Evolutionary conservation across 1,139 yeast species (phyloP).

Genomic region (Debaryomycetaceae sp.): DNA sequence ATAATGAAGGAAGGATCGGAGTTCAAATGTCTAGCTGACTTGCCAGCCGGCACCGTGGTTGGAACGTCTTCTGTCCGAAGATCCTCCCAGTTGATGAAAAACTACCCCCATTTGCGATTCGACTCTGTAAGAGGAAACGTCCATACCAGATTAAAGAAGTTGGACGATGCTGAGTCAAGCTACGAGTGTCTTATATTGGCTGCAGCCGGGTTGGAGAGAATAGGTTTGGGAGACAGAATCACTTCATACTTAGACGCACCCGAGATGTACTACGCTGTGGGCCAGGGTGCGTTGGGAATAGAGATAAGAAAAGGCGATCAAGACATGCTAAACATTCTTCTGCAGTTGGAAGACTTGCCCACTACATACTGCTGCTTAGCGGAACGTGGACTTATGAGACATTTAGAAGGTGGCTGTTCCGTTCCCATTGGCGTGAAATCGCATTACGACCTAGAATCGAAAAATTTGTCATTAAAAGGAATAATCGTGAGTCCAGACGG

Average conservation of each 20-base stretch:
- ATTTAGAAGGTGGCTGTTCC: slow-evolving; percentile 95
- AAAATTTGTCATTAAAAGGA: slow-evolving; percentile 54
- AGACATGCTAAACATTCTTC: slow-evolving; percentile 54
- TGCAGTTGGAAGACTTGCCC: slow-evolving; percentile 60
- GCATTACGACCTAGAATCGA: slow-evolving; percentile 43
- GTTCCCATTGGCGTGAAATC: slow-evolving; percentile 92
- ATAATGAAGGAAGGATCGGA: slow-evolving; percentile 69
- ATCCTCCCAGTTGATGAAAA: slow-evolving; percentile 59
- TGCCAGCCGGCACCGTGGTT: slow-evolving; percentile 82
- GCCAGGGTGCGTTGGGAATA: slow-evolving; percentile 95
- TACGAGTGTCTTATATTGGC: slow-evolving; percentile 83
- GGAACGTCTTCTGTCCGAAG: slow-evolving; percentile 95
- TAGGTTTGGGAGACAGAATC: slow-evolving; percentile 70
- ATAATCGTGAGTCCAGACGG: slow-evolving; percentile 89
- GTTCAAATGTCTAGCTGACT: slow-evolving; percentile 61
- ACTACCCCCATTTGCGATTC: slow-evolving; percentile 39
- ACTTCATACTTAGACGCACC: slow-evolving; percentile 67
- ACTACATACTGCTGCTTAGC: slow-evolving; percentile 82
- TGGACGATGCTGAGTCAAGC: slow-evolving; percentile 66
- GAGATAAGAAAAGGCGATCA: slow-evolving; percentile 77
- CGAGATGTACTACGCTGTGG: slow-evolving; percentile 93
- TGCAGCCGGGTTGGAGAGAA: slow-evolving; percentile 82
- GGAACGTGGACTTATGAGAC: slow-evolving; percentile 82
- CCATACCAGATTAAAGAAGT: slow-evolving; percentile 73
- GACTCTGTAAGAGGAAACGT: slow-evolving; percentile 89